Base-by-base conservation (phyloP, 208 protist species). In the Trypanosoma avium region DNA sequence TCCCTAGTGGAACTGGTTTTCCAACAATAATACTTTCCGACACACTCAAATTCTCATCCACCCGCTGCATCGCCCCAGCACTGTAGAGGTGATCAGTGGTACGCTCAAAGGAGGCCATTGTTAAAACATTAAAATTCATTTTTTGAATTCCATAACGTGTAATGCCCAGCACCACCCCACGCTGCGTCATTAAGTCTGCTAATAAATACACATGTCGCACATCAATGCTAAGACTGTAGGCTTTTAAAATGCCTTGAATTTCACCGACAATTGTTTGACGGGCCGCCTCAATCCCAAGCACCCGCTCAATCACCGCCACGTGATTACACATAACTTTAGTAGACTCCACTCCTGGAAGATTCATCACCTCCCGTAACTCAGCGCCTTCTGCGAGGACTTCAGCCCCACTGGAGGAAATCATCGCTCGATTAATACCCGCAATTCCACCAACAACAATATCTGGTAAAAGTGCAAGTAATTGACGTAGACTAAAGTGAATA, bases 31-130 rank as follows among this genome's bases (percentile, higher is more conserved):
- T 99, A 75, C 93, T 97, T 68, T 99, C 99, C 24, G 87, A 97
- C 2, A 99, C 97, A 67, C 77, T 81, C 4, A 95, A 79, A 9
- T 90, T 84, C 22, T 73, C 70, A 62, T 97, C 93, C 47, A 69
- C 71, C 58, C 93, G 81, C 48, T 92, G 81, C 62, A 95, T 84
- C 35, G 97, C 84, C 40, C 97, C 97, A 29, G 98, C 99, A 64
- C 99, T 98, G 86, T 99, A 99, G 7, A 99, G 82, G 74, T 99
- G 97, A 58, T 99, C 98, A 1, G 92, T 99, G 3, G 99, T 99
- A 61, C 96, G 90, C 87, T 99, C 99, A 73, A 99, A 99, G 27
- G 97, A 99, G 17, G 99, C 99, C 69, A 99, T 93, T 73, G 98
- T 99, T 9, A 99, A 75, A 8, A 99, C 97, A 55, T 88, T 97